These are phyloP conservation scores for Seiridium cupressi DNA, from an alignment of 2,329 filamentous ascomycete species.

Conservation along the genomic window DNA sequence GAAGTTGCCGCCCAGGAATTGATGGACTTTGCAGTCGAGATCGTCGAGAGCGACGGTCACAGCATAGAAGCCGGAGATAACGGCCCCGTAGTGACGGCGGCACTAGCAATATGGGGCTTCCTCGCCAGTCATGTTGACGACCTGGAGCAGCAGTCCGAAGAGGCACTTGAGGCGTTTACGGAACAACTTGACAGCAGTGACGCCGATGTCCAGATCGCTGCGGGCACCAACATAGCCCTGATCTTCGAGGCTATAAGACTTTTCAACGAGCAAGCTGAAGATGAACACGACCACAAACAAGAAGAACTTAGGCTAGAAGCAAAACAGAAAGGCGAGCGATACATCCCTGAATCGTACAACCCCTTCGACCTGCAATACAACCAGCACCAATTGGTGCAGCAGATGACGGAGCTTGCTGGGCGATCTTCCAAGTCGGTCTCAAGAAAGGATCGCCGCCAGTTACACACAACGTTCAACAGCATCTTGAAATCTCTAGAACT, in stretches of 20 bases:
- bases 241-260: conserved; percentile 70
- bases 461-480: conserved; percentile 48
- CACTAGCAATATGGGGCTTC: conserved; percentile 76
- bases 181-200: conserved; percentile 81
- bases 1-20: conserved; percentile 67
- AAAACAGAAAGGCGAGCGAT: conserved; percentile 1
- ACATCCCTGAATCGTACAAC: conserved; percentile 8
- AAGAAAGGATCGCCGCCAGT: conserved; percentile 44
- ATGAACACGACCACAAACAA: conserved; percentile 33
- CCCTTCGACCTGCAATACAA: conserved; percentile 44
- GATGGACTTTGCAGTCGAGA: conserved; percentile 74
- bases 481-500: conserved; percentile 54
- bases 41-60: conserved; percentile 76
- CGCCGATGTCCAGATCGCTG: conserved; percentile 70
- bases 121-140: conserved; percentile 77
- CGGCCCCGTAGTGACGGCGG: conserved; percentile 68
- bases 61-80: conserved; percentile 71
- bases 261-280: conserved; percentile 47
- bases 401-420: conserved; percentile 45
- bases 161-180: conserved; percentile 75
- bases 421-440: conserved; percentile 49
- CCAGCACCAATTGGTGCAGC: conserved; percentile 44
- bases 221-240: conserved; percentile 78
- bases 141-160: conserved; percentile 66
- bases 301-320: conserved; percentile 7